Conservation (phyloP, 106 monocot genomes). For the Dioscorea zingiberensis region DNA sequence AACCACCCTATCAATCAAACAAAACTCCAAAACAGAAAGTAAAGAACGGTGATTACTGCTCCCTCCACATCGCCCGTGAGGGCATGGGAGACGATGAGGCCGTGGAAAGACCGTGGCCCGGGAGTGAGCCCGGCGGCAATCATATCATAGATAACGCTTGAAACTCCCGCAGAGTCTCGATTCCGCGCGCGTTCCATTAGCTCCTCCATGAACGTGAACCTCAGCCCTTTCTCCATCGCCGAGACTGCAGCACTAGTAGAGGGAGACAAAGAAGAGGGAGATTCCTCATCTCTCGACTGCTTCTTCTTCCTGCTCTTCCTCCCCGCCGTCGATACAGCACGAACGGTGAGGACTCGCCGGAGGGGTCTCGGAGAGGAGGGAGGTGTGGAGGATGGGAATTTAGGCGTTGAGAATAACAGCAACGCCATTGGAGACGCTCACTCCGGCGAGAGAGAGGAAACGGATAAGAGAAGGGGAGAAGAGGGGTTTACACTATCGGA, state of each 20-base stretch:
- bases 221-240: constrained; percentile 50
- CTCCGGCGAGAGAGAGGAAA: no score
- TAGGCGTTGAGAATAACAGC: neutral
- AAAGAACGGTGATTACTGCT: constrained; percentile 39
- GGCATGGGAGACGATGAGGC: constrained; percentile 64
- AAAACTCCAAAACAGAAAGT: neutral
- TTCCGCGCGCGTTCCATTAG: constrained; percentile 61
- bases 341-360: neutral
- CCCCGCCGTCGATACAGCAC: constrained; percentile 2
- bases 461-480: no score
- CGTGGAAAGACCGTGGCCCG: constrained; percentile 87
- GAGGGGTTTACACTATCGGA: no score
- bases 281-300: constrained; percentile 19
- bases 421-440: constrained; percentile 10
- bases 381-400: constrained; percentile 1
- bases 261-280: constrained; percentile 20
- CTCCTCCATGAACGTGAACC: constrained; percentile 87
- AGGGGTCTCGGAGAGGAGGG: neutral
- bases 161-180: constrained; percentile 45
- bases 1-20: neutral
- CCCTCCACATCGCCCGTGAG: constrained; percentile 75
- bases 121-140: constrained; percentile 81
- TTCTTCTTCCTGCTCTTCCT: constrained; percentile 34
- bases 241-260: constrained; percentile 10
- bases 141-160: constrained; percentile 84